Base-by-base conservation (phyloP, 768 basidiomycete species). In the Austroboletus festivus region DNA sequence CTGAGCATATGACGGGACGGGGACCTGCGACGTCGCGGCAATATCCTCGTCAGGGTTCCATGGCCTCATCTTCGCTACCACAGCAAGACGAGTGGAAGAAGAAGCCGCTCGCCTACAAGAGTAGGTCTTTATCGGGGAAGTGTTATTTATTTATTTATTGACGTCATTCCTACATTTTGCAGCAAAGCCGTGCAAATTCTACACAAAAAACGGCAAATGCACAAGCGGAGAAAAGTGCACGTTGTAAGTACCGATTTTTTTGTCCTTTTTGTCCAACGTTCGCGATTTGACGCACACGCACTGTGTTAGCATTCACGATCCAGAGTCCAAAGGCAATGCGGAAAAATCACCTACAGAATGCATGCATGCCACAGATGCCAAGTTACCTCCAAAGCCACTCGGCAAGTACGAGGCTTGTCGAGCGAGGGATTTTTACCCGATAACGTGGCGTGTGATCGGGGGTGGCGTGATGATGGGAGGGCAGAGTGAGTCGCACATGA, bases 361-460 rank as follows among this genome's bases (percentile, higher is more conserved):
- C 8, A 21, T 39, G 1, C 57, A 43, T 28, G 52, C 52, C 8
- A n/a, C 30, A 2, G 44, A 47, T 2, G 50, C 50, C 18, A 47
- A 47, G 10, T 41, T 68, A 21, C 67, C 70, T 11, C 35, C 60
- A 24, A 64, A 65, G 23, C 69, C 68, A 13, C 46, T 53, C 24
- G 33, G 52, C 33, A 57, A 44, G 10, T 61, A 66, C 28, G 73
- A 74, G 37, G 71, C 72, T 26, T 68, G 61, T 52, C 65, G 58
- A 35, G 64, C 71, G 57, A 80, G 68, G 52, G 75, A 75, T 49
- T 84, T 71, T 62, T 83, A 79, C 55, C 85, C 85, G 22, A 73
- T 89, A 39, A 74, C 77, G 4, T 89, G 86, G 86, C 75, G 86
- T 37, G 85, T 89, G 12, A 84, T 89, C 43, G 85, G 86, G 0